Conservation (phyloP, 441 rosid species). For the Macaranga tanarius region DNA sequence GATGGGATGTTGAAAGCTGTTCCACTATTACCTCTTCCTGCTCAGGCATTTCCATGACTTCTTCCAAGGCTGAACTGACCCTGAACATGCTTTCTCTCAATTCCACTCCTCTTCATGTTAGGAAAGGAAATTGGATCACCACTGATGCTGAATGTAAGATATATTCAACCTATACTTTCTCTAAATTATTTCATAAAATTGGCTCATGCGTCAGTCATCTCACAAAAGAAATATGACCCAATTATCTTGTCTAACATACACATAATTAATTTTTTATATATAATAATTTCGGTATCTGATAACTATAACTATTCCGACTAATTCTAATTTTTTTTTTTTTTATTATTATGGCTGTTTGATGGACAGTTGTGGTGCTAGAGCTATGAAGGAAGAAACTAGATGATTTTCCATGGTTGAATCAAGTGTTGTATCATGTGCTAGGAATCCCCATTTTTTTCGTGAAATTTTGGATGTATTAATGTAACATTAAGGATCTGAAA, state of each 20-base stretch:
- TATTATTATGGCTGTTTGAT: not conserved
- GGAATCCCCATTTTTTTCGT: not conserved
- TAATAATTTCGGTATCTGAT: too few relatives aligned
- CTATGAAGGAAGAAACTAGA: constrained; percentile 35
- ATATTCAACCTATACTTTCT: too few relatives aligned
- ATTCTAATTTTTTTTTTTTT: not conserved
- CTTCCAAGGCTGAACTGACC: constrained; percentile 29
- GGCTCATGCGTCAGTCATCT: too few relatives aligned
- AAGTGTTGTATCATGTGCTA: constrained; percentile 1
- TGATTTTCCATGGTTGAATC: constrained; percentile 19
- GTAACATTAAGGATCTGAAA: constrained; percentile 19
- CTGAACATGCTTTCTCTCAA: constrained; percentile 38
- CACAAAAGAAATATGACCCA: too few relatives aligned
- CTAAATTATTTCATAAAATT: too few relatives aligned
- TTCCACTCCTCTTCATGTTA: constrained; percentile 42
- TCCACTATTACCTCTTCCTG: constrained; percentile 49
- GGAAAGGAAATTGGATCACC: constrained; percentile 88
- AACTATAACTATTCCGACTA: too few relatives aligned
- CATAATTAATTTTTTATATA: not conserved
- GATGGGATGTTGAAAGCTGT: constrained; percentile 77
- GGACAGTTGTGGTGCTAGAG: constrained; percentile 64
- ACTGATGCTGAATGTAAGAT: constrained; percentile 83
- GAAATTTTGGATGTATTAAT: not conserved
- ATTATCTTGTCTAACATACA: too few relatives aligned
- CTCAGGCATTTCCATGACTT: constrained; percentile 52